Conservation (phyloP, 2,329 filamentous ascomycete species). For the Cadophora sp. region DNA sequence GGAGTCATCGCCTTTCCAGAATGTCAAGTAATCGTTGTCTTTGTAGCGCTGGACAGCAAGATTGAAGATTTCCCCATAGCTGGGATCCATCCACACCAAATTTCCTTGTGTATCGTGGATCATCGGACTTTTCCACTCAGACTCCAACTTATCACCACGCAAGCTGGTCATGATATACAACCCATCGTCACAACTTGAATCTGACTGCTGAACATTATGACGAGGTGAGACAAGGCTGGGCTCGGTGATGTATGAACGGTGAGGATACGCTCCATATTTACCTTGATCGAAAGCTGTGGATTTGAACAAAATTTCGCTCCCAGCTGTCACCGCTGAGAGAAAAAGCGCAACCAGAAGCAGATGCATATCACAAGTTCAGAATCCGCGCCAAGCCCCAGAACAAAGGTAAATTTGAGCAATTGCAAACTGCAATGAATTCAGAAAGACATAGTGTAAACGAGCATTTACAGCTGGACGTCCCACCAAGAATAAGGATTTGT, state of each 20-base stretch:
- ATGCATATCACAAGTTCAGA: not conserved
- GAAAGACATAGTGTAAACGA: not conserved
- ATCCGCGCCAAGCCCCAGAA: not conserved
- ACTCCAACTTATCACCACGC: slow-evolving; percentile 25
- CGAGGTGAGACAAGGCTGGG: slow-evolving; percentile 35
- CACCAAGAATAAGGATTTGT: not conserved
- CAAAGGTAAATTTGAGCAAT: not conserved
- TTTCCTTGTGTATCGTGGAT: slow-evolving; percentile 28
- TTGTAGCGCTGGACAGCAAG: slow-evolving; percentile 47
- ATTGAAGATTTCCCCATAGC: slow-evolving; percentile 22
- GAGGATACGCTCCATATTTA: slow-evolving; percentile 46
- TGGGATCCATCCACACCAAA: slow-evolving; percentile 33
- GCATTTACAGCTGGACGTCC: not conserved
- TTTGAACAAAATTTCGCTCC: not conserved
- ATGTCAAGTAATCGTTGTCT: slow-evolving; percentile 53
- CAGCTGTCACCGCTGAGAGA: not conserved
- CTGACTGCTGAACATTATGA: slow-evolving; percentile 25
- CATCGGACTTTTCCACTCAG: slow-evolving; percentile 30
- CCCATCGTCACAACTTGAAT: slow-evolving; percentile 26
- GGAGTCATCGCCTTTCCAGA: slow-evolving; percentile 54
- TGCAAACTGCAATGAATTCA: not conserved
- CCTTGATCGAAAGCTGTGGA: slow-evolving; percentile 43
- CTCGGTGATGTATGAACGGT: slow-evolving; percentile 44
- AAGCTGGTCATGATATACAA: slow-evolving; percentile 27
- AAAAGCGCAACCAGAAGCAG: not conserved